Percentiles rank a stretch among this genome's conserved stretches.
Conservation (phyloP, 345 rosid genomes). For the thale cress (Arabidopsis thaliana) region DNA sequence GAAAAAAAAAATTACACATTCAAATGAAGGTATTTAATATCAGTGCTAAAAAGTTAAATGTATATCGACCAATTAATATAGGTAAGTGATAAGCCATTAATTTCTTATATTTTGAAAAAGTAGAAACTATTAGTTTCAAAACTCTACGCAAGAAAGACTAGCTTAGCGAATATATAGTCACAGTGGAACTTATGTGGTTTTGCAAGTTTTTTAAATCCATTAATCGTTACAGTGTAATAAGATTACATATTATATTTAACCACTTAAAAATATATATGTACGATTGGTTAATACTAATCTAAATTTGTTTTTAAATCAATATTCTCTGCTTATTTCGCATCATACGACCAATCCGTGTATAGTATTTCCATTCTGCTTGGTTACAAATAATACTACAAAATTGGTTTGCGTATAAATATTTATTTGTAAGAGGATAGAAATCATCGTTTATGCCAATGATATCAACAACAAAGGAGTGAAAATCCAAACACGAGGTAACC, state of each 20-base stretch:
- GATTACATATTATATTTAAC: no score
- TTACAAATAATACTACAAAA: background rate
- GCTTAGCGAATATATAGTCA: no score
- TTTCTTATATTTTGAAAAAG: background rate
- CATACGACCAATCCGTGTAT: background rate
- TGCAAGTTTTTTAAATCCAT: no score
- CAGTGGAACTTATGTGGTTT: no score
- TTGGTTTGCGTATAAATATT: background rate
- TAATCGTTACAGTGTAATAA: no score
- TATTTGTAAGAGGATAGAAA: background rate
- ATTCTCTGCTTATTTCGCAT: background rate
- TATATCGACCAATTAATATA: background rate
- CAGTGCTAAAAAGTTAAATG: background rate
- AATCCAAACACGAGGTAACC: constrained; percentile 41
- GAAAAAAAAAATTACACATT: background rate
- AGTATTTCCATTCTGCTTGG: background rate
- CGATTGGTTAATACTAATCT: background rate
- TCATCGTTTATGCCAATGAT: constrained; percentile 34
- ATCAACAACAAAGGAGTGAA: constrained; percentile 5
- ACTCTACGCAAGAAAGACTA: no score
- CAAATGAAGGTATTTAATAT: background rate
- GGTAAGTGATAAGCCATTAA: background rate
- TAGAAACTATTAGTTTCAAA: background rate
- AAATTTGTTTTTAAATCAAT: background rate
- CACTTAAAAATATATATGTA: background rate